Conservation (phyloP, 805 yeast species). For the Ogataea henricii region DNA sequence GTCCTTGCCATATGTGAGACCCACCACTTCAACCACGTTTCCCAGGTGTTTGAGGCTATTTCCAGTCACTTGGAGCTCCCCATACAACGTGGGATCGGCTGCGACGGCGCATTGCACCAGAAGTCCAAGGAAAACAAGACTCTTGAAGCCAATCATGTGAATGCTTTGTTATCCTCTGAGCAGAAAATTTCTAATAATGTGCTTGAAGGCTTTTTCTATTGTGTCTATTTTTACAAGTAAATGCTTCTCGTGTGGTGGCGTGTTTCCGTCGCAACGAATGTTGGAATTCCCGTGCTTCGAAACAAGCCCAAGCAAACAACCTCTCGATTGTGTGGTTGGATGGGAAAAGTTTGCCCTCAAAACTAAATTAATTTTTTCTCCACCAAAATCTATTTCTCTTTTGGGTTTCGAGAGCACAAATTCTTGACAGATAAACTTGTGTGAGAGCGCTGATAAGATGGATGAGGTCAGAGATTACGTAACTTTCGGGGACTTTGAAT, state of each 20-base stretch:
- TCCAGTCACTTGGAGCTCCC: slow-evolving; percentile 1
- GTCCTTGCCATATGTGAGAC: background rate
- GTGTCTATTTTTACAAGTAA: no score
- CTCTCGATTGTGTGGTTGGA: no score
- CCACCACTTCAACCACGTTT: slow-evolving; percentile 5
- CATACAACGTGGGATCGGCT: background rate
- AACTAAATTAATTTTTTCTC: background rate
- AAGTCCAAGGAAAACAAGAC: background rate
- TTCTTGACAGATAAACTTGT: background rate
- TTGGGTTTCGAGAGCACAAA: no score
- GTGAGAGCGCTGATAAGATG: background rate
- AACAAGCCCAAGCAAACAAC: background rate
- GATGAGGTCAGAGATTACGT: background rate
- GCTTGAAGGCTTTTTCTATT: no score
- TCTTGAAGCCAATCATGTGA: background rate
- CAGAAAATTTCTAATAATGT: slow-evolving; percentile 1
- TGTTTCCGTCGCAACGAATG: no score
- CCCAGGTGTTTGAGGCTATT: slow-evolving; percentile 6
- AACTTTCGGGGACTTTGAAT: no score
- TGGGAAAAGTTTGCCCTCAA: background rate
- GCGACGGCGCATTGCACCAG: background rate
- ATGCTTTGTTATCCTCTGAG: background rate
- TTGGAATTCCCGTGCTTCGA: no score
- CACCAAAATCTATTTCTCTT: no score
- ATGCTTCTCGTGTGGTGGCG: no score